Evolutionary conservation across 1,139 yeast species (phyloP).

Genomic region (Kluyveromyces marxianus): DNA sequence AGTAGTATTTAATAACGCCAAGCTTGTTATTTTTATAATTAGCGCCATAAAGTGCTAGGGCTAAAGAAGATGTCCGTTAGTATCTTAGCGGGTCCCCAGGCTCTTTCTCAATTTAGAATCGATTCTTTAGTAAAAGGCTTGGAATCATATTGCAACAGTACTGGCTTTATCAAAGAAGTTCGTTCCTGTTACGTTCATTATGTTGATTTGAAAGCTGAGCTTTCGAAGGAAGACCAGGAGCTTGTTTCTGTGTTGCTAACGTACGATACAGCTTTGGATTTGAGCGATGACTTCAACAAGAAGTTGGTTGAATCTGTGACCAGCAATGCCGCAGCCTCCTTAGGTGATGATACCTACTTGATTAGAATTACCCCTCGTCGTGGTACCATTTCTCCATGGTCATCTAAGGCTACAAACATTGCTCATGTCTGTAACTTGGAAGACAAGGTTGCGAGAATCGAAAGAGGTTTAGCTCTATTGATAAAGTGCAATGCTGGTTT

Average conservation of each 20-base stretch:
- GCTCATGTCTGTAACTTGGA: conserved; percentile 80
- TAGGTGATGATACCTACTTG: conserved; percentile 49
- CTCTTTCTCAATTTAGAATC: conserved; percentile 81
- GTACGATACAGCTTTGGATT: conserved; percentile 65
- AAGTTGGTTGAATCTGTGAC: conserved; percentile 40
- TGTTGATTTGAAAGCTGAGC: conserved; percentile 44
- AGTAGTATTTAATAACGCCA: too few species aligned
- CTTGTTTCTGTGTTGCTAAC: conserved; percentile 60
- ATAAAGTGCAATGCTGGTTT: conserved; percentile 63
- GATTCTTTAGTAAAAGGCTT: conserved; percentile 64
- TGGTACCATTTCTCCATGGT: conserved; percentile 98
- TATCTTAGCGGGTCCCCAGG: conserved; percentile 83
- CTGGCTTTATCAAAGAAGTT: conserved; percentile 55
- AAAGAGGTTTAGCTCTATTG: conserved; percentile 77
- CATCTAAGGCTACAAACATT: conserved; percentile 96
- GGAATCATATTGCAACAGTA: conserved; percentile 47
- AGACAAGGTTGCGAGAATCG: conserved; percentile 68
- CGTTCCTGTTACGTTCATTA: conserved; percentile 78
- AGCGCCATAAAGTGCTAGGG: too few species aligned
- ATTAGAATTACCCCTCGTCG: conserved; percentile 82
- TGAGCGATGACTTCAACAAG: conserved; percentile 41
- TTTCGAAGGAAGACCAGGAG: conserved; percentile 35
- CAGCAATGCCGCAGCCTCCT: conserved; percentile 20
- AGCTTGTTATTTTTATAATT: too few species aligned
- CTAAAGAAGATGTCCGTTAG: conserved; percentile 36